Evolutionary conservation across 331 rosid species (phyloP).

Genomic region (Acacia pycnantha): DNA sequence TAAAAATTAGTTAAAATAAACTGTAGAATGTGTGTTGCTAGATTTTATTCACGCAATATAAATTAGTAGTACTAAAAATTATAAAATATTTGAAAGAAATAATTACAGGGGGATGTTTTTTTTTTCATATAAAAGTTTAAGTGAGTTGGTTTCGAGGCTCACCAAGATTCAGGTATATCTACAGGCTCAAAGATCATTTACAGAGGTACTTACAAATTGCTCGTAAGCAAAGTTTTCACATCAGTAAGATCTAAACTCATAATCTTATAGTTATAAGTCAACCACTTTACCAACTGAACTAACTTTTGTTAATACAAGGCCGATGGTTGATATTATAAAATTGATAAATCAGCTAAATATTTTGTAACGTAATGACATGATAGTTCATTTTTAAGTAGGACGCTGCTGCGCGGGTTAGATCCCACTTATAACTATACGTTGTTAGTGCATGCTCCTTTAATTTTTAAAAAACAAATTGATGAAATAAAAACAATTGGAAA

Average conservation of each 20-base stretch:
- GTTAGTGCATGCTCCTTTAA: no score
- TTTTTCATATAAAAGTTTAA: no score
- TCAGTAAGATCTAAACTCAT: no score
- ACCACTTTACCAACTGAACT: rapidly evolving
- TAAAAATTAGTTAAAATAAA: no score
- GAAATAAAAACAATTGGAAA: neutral
- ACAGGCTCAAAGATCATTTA: rapidly evolving
- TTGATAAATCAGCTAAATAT: no score
- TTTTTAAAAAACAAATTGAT: neutral
- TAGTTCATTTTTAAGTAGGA: no score
- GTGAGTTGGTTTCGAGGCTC: no score
- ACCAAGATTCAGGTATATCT: rapidly evolving
- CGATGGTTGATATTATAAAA: neutral
- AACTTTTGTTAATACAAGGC: neutral
- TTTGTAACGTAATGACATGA: no score
- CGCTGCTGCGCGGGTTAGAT: rapidly evolving
- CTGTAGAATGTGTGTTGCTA: no score
- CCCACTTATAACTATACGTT: rapidly evolving
- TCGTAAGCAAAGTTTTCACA: rapidly evolving
- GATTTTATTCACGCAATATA: no score
- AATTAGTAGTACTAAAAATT: neutral
- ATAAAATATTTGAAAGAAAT: neutral
- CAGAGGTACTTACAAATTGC: rapidly evolving
- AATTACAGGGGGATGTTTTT: no score
- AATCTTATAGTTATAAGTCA: rapidly evolving